These are phyloP conservation scores for Pseudogymnoascus sp. DNA, from an alignment of 2,329 filamentous ascomycete genomes.

Conservation along the genomic window DNA sequence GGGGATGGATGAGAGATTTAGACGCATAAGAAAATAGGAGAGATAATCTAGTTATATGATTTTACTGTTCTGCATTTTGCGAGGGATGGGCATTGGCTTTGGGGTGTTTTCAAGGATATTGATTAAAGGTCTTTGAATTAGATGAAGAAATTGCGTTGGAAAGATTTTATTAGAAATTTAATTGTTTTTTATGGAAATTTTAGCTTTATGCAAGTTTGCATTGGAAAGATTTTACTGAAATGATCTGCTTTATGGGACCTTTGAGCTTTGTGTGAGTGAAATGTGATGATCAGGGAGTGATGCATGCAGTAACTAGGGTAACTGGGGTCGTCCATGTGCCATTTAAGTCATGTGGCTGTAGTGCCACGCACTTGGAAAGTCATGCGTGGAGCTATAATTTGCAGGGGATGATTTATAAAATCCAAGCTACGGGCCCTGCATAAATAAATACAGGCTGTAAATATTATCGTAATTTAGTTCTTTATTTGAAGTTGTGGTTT, in stretches of 20 bases:
- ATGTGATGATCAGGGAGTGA: neutral
- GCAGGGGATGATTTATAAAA: neutral
- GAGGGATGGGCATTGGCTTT: neutral
- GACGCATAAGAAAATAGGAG: neutral
- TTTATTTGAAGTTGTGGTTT: neutral
- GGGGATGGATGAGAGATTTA: neutral
- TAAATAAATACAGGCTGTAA: neutral
- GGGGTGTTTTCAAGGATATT: neutral
- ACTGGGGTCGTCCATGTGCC: neutral
- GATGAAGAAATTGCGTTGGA: neutral
- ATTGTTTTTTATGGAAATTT: neutral
- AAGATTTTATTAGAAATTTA: neutral
- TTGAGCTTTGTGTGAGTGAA: neutral
- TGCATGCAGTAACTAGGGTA: too few relatives aligned
- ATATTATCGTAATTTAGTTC: neutral
- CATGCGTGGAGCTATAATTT: neutral
- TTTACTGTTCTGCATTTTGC: constrained; percentile 4
- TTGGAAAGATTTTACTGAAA: too few relatives aligned
- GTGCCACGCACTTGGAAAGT: neutral
- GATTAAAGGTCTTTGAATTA: neutral
- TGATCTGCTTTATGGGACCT: neutral
- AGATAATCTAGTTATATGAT: neutral
- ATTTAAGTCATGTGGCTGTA: neutral
- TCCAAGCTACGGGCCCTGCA: neutral
- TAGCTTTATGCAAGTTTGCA: too few relatives aligned